Base-by-base conservation (phyloP, 176 grass and related monocot genomes). In the Paspalum vaginatum region DNA sequence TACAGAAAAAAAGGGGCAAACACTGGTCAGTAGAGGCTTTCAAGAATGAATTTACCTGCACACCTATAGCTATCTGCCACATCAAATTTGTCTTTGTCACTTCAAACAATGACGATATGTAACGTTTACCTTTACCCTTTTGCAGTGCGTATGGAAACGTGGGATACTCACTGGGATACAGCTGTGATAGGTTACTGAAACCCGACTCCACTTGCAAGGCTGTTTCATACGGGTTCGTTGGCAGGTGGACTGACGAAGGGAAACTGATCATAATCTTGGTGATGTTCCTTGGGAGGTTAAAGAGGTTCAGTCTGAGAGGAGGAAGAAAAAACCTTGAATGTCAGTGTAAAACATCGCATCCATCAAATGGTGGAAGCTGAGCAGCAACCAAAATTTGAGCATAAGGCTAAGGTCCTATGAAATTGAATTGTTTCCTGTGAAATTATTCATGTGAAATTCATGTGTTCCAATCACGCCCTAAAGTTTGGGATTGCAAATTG, bases 201-300 rank as follows among this genome's bases (percentile, higher is more conserved):
- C 44, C 61, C 27, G 81, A 76, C 22, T 73, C 74, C 18, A 49
- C 6, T 11, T 94, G 91, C 26, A 58, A 50, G 65, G 70, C 87
- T 50, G 67, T 68, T 53, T 48, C 75, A 5, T 85, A 88, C 44
- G 81, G 82, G 8, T 84, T 88, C 15, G 57, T 47, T 2, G 91
- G 91, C 16, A 68, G 68, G 55, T 94, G 91, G 91, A 88, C 82
- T 25, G 61, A 86, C 18, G 65, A 86, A 70, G 91, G 88, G 11
- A 91, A 88, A 76, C 49, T 94, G n/a, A 69, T 89, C 8, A 80
- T 91, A 40, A 74, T 54, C 61, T 15, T 94, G n/a, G 76, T 89
- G 17, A 94, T 89, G 92, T 77, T 94, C 40, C 76, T 82, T 12
- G 92, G 92, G 24, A 79, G 83, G 69, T 76, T 94, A 7, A 94